Percentiles rank a stretch among this genome's conserved stretches.
Conservation (phyloP, 495 filamentous ascomycete genomes). For the Rhizodiscina lignyota region DNA sequence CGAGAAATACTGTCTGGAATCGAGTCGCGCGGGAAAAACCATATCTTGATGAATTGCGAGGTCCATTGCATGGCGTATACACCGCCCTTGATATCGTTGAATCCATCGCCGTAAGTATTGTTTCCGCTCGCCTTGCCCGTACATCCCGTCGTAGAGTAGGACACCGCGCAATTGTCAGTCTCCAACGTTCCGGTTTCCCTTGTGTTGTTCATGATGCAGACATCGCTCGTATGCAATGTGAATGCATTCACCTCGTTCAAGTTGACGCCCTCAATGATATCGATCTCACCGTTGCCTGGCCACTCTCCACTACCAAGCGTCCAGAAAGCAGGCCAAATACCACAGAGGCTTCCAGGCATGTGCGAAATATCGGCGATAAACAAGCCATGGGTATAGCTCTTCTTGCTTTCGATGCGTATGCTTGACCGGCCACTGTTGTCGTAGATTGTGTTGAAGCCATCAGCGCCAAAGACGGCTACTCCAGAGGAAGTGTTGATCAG, state of each 20-base stretch:
- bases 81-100: constrained; percentile 38
- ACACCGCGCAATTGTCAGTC: constrained; percentile 30
- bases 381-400: constrained; percentile 19
- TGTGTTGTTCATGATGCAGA: constrained; percentile 41
- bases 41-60: constrained; percentile 47
- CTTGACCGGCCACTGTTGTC: constrained; percentile 15
- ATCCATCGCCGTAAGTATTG: constrained; percentile 14
- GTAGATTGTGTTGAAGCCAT: too few relatives aligned
- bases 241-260: constrained; percentile 43
- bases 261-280: constrained; percentile 85
- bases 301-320: constrained; percentile 50
- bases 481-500: constrained; percentile 11
- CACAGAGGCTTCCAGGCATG: constrained; percentile 20
- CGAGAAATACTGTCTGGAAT: constrained; percentile 41
- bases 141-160: constrained; percentile 1
- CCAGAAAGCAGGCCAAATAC: constrained; percentile 34
- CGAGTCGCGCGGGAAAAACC: constrained; percentile 52
- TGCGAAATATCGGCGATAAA: constrained; percentile 21
- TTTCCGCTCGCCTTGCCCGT: background rate
- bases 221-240: constrained; percentile 54
- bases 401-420: constrained; percentile 15
- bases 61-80: constrained; percentile 74
- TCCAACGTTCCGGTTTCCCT: constrained; percentile 31
- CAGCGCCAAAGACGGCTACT: constrained; percentile 15
- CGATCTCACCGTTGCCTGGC: constrained; percentile 66